phyloP scores from a whole-genome alignment of 345 rosid genomes.

The Syzygium grande region DNA sequence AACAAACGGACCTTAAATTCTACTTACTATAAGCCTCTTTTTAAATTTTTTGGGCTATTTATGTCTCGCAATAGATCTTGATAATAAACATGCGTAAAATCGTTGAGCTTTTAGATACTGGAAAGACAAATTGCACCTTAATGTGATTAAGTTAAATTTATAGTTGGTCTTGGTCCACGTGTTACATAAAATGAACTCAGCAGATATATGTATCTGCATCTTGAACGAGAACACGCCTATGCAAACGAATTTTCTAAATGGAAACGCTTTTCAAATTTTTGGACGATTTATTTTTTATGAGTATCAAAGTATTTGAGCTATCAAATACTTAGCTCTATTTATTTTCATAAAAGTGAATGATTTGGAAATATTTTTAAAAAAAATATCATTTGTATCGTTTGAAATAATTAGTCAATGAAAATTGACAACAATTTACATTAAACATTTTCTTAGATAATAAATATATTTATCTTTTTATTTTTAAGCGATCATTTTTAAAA shows the following conservation, averaged over 20 bases:
- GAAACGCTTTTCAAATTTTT: not conserved
- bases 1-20: not conserved
- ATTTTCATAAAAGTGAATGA: not conserved
- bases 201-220: not conserved
- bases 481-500: not conserved
- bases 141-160: not conserved
- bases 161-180: not conserved
- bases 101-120: not conserved
- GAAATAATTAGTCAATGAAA: no score
- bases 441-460: not conserved
- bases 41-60: not conserved
- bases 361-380: not conserved
- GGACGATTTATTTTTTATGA: not conserved
- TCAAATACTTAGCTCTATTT: not conserved
- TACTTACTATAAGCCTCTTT: not conserved
- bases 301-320: not conserved
- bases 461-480: not conserved
- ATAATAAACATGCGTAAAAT: not conserved
- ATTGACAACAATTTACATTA: not conserved
- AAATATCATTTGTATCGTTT: no score
- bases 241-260: not conserved
- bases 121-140: not conserved
- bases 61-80: not conserved
- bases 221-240: not conserved
- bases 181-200: not conserved